phyloP scores from a whole-genome alignment of 2,329 filamentous ascomycete species.

The Exophiala spinifera region DNA sequence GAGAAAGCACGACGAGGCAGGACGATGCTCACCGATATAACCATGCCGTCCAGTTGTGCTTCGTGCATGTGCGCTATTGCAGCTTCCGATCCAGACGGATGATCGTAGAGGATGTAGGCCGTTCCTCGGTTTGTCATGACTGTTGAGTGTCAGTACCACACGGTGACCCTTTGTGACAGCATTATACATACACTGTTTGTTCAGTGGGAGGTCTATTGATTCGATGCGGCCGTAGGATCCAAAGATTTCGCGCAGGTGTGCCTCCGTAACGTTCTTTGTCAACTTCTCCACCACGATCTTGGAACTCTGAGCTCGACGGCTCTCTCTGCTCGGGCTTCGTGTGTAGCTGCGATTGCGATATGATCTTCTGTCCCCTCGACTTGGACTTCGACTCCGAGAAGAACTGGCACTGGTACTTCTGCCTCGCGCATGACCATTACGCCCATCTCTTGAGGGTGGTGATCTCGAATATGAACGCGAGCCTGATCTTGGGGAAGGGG shows the following conservation, averaged over 20 bases:
- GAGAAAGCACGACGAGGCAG: slow-evolving; percentile 80
- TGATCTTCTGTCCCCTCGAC: slow-evolving; percentile 37
- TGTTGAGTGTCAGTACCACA: slow-evolving; percentile 37
- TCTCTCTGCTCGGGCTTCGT: slow-evolving; percentile 34
- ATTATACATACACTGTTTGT: slow-evolving; percentile 66
- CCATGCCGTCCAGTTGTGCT: slow-evolving; percentile 80
- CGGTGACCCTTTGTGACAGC: background rate
- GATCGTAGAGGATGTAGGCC: slow-evolving; percentile 82
- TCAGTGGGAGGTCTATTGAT: slow-evolving; percentile 86
- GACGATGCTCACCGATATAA: slow-evolving; percentile 84
- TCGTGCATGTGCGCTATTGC: slow-evolving; percentile 98
- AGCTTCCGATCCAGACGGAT: slow-evolving; percentile 74
- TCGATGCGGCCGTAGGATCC: slow-evolving; percentile 80
- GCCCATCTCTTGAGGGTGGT: slow-evolving; percentile 24
- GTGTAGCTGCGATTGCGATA: slow-evolving; percentile 40
- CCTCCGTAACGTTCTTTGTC: slow-evolving; percentile 89
- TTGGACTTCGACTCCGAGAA: slow-evolving; percentile 39
- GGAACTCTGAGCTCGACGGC: slow-evolving; percentile 34
- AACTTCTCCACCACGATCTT: slow-evolving; percentile 95
- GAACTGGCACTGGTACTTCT: slow-evolving; percentile 29
- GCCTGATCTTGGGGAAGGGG: slow-evolving; percentile 35
- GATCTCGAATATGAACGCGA: slow-evolving; percentile 32
- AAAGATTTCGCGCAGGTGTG: slow-evolving; percentile 88
- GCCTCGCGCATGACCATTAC: slow-evolving; percentile 29
- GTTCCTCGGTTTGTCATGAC: slow-evolving; percentile 88